Evolutionary conservation across 2,329 filamentous ascomycete species (phyloP).

Genomic region (Apiospora koreana): DNA sequence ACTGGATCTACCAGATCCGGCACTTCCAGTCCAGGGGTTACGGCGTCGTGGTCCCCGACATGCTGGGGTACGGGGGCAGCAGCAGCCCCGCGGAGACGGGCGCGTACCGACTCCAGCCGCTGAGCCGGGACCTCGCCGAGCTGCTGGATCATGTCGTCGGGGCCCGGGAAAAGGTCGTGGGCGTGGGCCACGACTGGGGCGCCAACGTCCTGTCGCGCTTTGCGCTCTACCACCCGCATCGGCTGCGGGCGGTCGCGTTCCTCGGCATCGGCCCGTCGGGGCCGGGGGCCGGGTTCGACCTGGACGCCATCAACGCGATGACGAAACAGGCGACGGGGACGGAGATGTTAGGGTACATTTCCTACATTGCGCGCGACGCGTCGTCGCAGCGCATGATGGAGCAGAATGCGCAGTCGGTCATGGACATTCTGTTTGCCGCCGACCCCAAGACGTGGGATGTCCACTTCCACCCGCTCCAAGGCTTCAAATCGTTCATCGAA

Average conservation of each 20-base stretch:
- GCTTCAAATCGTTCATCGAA: conserved; percentile 13
- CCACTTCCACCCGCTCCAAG: conserved; percentile 9
- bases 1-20: conserved; percentile 15
- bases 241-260: conserved; percentile 35
- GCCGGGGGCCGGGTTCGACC: conserved; percentile 29
- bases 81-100: conserved; percentile 33
- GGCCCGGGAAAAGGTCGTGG: conserved; percentile 29
- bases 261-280: conserved; percentile 38
- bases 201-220: conserved; percentile 35
- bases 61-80: conserved; percentile 33
- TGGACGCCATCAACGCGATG: conserved; percentile 13
- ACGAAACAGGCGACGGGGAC: conserved; percentile 9
- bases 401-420: conserved; percentile 11
- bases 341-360: conserved; percentile 13
- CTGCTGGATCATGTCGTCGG: conserved; percentile 32
- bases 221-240: conserved; percentile 37
- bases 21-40: conserved; percentile 32
- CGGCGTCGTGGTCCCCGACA: conserved; percentile 34
- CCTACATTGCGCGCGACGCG: conserved; percentile 12
- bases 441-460: conserved; percentile 10
- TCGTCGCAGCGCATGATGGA: conserved; percentile 9
- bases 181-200: conserved; percentile 47
- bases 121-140: conserved; percentile 33
- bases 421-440: conserved; percentile 13
- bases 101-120: conserved; percentile 31